These are phyloP conservation scores for Pistacia atlantica DNA, from an alignment of 345 rosid genomes.

Conservation along the genomic window DNA sequence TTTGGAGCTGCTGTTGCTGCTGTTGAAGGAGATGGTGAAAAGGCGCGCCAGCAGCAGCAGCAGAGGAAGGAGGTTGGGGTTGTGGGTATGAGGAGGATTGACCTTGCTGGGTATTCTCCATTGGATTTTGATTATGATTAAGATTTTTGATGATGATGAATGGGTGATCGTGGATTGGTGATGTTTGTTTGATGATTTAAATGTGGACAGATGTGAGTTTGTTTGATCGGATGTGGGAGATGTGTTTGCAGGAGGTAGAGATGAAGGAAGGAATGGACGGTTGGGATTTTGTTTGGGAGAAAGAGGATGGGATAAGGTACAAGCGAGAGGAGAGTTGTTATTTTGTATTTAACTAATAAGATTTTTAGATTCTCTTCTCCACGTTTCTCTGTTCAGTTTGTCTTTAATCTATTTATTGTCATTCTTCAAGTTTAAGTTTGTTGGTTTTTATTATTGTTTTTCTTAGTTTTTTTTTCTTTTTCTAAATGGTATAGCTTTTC, in stretches of 20 bases:
- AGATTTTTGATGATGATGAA: too few species aligned
- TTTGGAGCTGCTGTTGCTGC: slow-evolving; percentile 86
- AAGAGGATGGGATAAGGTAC: neutral
- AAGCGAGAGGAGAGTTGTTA: neutral
- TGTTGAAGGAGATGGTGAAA: slow-evolving; percentile 87
- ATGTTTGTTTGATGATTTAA: slow-evolving; percentile 12
- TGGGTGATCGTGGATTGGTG: neutral
- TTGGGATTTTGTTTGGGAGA: neutral
- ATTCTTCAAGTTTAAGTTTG: too few species aligned
- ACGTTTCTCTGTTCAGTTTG: too few species aligned
- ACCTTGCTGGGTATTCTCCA: slow-evolving; percentile 60
- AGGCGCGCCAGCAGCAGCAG: slow-evolving; percentile 43
- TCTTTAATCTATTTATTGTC: too few species aligned
- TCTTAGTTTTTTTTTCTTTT: too few species aligned
- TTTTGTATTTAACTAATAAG: neutral
- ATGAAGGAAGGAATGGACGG: neutral
- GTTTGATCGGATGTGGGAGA: slow-evolving; percentile 26
- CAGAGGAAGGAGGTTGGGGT: slow-evolving; percentile 36
- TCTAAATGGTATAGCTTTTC: too few species aligned
- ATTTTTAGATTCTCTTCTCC: too few species aligned
- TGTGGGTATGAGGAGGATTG: slow-evolving; percentile 63
- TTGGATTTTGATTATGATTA: slow-evolving; percentile 14
- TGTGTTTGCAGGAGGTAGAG: slow-evolving; percentile 9
- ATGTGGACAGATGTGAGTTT: slow-evolving; percentile 14
- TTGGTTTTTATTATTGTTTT: too few species aligned